A percentile compares a stretch with the other conserved stretches of the same genome.
phyloP scores from a whole-genome alignment of 2,329 filamentous ascomycete genomes.

The Chaetoscypha palmicola region DNA sequence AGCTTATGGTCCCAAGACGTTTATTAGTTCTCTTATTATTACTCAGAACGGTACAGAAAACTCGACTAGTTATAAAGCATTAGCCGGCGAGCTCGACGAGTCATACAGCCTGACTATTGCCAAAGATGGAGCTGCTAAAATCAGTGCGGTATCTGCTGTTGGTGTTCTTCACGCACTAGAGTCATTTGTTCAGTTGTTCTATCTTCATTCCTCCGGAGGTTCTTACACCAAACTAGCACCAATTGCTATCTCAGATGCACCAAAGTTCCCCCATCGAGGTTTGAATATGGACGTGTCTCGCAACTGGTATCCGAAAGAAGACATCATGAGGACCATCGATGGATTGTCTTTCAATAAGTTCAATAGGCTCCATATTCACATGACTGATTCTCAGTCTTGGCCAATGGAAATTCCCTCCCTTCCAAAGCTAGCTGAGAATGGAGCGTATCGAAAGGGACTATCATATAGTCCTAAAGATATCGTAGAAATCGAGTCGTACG shows the following conservation, averaged over 20 bases:
- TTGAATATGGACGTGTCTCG: constrained; percentile 73
- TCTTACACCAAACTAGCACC: constrained; percentile 67
- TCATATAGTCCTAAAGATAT: constrained; percentile 64
- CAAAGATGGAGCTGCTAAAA: constrained; percentile 49
- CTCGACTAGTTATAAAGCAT: constrained; percentile 49
- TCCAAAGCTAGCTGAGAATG: constrained; percentile 63
- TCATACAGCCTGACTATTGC: constrained; percentile 63
- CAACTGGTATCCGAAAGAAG: constrained; percentile 45
- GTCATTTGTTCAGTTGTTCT: constrained; percentile 76
- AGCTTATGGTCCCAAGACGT: constrained; percentile 36
- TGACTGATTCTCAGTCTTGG: constrained; percentile 80
- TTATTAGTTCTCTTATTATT: constrained; percentile 55
- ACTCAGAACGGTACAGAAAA: constrained; percentile 51
- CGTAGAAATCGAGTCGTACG: constrained; percentile 62
- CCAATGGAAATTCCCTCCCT: constrained; percentile 72
- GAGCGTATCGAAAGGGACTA: constrained; percentile 61
- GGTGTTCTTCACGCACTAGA: constrained; percentile 69
- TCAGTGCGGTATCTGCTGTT: constrained; percentile 58
- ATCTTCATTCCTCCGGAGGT: constrained; percentile 54
- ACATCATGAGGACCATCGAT: constrained; percentile 71
- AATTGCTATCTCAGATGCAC: constrained; percentile 63
- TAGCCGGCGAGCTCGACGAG: constrained; percentile 62
- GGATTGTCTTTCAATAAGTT: constrained; percentile 73
- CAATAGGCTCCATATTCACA: constrained; percentile 74
- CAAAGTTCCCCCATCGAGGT: constrained; percentile 70